Base-by-base conservation (phyloP, 2,329 filamentous ascomycete genomes). In the Kalaharituber pfeilii region DNA sequence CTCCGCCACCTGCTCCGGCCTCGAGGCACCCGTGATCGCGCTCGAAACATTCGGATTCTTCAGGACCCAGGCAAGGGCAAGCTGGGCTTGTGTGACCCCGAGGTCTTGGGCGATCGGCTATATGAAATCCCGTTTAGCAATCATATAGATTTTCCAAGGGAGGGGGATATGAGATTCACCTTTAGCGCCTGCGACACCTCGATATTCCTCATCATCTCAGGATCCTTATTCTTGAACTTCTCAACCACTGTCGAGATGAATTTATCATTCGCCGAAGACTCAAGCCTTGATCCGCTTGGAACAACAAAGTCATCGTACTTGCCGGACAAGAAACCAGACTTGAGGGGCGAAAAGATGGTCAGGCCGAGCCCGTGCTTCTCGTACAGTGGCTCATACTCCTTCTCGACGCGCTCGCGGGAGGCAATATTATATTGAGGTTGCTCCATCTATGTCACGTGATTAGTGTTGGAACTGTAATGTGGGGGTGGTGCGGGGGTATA, bases 341-440 rank as follows among this genome's bases (percentile, higher is more conserved):
- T 73, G 18, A 84, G 68, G 1, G 80, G 80, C 2, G 74, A 78
- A 68, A 75, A 83, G 56, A 76, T 74, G 11, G 80, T 82, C 36
- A 82, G 69, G 2, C 80, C 80, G 1, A 79, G 70, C 5, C 78
- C 76, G 53, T 73, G 69, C 56, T 80, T 72, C 42, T 75, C 70
- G 67, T 80, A 82, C 25, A 83, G 69, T 57, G 76, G 74, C 49
- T 71, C 69, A 64, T 73, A 82, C 62, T 83, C 79, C 51, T 69
- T 69, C 69, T 83, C 80, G n/a, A 82, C 77, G 63, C 76, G 76
- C 59, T 77, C 68, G 24, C 79, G 75, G 45, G 69, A 69, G 13
- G 82, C 71, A 67, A 82, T 74, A 68, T 80, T 82, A 69, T 83
- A 82, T 51, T 75, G 70, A 1, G 79, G 79, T 68, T 84, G 80